phyloP scores from a whole-genome alignment of 805 yeast species.

The Starmerella stigmatis region DNA sequence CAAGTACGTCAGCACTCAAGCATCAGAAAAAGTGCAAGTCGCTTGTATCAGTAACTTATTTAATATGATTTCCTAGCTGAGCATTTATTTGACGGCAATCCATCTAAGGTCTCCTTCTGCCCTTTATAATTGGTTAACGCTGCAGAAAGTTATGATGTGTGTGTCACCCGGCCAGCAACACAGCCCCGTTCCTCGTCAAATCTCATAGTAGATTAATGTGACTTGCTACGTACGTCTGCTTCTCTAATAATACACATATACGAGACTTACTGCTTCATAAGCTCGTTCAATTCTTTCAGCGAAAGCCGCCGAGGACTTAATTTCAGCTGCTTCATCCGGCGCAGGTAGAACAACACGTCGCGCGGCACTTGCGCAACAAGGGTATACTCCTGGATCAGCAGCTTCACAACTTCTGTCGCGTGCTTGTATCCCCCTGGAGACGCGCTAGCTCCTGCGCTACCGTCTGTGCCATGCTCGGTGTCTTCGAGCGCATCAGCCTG shows the following conservation, averaged over 20 bases:
- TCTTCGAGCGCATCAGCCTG: neutral
- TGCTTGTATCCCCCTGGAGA: conserved; percentile 44
- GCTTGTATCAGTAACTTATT: too few relatives aligned
- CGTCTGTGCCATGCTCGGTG: neutral
- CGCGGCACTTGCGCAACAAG: conserved; percentile 67
- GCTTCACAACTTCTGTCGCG: conserved; percentile 83
- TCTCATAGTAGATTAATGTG: too few relatives aligned
- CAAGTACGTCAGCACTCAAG: too few relatives aligned
- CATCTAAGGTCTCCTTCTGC: too few relatives aligned
- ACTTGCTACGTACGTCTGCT: neutral
- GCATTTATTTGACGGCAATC: too few relatives aligned
- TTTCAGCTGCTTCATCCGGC: conserved; percentile 5
- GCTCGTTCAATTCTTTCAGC: conserved; percentile 1
- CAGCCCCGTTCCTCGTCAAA: too few relatives aligned
- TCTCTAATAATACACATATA: neutral
- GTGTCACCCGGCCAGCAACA: too few relatives aligned
- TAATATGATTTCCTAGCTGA: too few relatives aligned
- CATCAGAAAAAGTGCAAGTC: too few relatives aligned
- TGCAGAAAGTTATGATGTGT: too few relatives aligned
- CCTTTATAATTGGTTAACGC: too few relatives aligned
- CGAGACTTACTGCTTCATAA: neutral
- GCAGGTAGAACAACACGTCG: conserved; percentile 36
- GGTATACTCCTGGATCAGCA: conserved; percentile 69
- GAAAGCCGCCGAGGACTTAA: conserved; percentile 1
- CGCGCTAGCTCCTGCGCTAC: neutral